Base-by-base conservation (phyloP, 805 yeast genomes). In the Hanseniaspora osmophila region DNA sequence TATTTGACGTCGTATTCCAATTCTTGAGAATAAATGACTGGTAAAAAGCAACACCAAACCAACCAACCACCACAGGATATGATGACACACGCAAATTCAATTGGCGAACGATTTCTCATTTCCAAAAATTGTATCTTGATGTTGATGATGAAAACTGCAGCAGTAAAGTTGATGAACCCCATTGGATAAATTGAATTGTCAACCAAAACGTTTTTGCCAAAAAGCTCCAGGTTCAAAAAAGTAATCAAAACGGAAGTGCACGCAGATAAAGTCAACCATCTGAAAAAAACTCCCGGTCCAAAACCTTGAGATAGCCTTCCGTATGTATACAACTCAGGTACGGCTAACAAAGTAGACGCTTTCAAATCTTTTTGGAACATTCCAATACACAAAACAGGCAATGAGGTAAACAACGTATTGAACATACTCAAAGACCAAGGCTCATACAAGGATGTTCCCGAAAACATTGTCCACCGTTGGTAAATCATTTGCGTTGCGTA, bases 381-480 rank as follows among this genome's bases (percentile, higher is more conserved):
- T n/a, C 99, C 99, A 44, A 92, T 69, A 56, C 94, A 83, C 35
- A 92, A 62, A 2, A 92, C 97, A 0, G 96, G 88, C 43, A 92
- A 67, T 0, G 96, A 85, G 0, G 98, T 90, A 66, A 92, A 94
- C 49, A 92, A 70, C 0, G 98, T 94, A 60, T 92, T 94, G 68
- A 84, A 92, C 96, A 94, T 88, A 0, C 96, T 84, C 48, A 92
- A 70, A 1, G 97, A 88, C 95, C 96, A 88, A 37, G 90, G 80
- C 58, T 94, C 98, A 62, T 85, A 92, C 52, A 90, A 62, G 0
- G 96, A 86, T 0, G 95, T 79, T 1, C 98, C 98, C 0, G 97
- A 84, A 61, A 84, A 92, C 66, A 85, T 67, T 0, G 95, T 80
- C 57, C 80, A 77, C 49, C 94, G 66, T 61, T 92, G 99, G 62